Base-by-base conservation (phyloP, 495 filamentous ascomycete species). In the Amniculicola lignicola region DNA sequence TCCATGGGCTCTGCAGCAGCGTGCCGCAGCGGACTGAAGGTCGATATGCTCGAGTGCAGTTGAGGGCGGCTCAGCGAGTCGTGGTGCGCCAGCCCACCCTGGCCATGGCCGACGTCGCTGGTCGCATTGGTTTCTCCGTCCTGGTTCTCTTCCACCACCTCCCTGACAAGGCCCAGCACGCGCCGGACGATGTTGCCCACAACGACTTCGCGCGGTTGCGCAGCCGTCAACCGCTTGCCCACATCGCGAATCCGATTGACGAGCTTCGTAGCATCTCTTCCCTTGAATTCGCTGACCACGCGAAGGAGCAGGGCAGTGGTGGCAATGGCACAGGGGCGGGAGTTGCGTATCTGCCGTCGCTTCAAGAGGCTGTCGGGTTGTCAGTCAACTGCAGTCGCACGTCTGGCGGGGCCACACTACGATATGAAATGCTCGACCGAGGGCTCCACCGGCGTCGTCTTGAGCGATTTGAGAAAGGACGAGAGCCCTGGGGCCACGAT, bases 161-260 rank as follows among this genome's bases (percentile, higher is more conserved):
- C 92, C 21, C 93, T 82, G 59, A 98, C 90, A 43, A 97, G 77
- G 31, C 89, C 90, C 18, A 98, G 74, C 15, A 96, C 86, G 51
- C 93, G 85, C 48, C 92, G 79, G 25, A 95, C 88, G 62, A 97
- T 87, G 62, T 97, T 98, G 40, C 92, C 92, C 21, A 96, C 90
- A 2, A 87, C 89, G 64, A 94, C 82, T 72, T 96, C 93, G 15
- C 84, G 76, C 12, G 93, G 92, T 56, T 93, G 89, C 10, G 93
- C 90, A 31, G 83, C 77, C 29, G 83, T 81, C 31, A 98, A 77
- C 43, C 81, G 79, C 51, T 79, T 78, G 25, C 92, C 93, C 35
- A 90, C 80, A 38, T 77, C 75, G 52, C 87, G 85, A 51, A 97
- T 81, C 39, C 84, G 82, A 48, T 84, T 77, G 25, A 96, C 80